phyloP scores from a whole-genome alignment of 2,329 filamentous ascomycete genomes.

The Talaromyces albobiverticillius region DNA sequence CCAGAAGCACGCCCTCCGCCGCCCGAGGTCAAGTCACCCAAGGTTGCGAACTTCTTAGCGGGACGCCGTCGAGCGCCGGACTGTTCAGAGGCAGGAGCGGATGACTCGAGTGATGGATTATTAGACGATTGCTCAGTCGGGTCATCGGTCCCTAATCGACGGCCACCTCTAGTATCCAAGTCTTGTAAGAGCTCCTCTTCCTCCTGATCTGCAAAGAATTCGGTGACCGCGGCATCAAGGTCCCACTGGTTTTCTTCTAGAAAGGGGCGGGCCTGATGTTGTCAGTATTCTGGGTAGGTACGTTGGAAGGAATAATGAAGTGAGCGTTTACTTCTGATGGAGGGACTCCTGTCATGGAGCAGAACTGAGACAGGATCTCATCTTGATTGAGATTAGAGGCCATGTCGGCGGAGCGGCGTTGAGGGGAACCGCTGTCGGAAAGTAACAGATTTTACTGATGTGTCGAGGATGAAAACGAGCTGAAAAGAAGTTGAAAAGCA shows the following conservation, averaged over 20 bases:
- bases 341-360: conserved; percentile 53
- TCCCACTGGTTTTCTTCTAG: conserved; percentile 66
- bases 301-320: not conserved
- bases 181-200: conserved; percentile 34
- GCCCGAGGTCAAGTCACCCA: conserved; percentile 42
- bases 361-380: conserved; percentile 52
- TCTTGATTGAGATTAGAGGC: conserved; percentile 36
- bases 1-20: conserved; percentile 35
- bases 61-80: conserved; percentile 28
- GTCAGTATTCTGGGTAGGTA: not conserved
- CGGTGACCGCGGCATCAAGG: conserved; percentile 59
- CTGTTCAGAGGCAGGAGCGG: conserved; percentile 29
- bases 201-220: conserved; percentile 56
- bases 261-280: conserved; percentile 61
- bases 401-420: conserved; percentile 26
- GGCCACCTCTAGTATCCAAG: conserved; percentile 25
- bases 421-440: conserved; percentile 5
- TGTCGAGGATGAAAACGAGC: not conserved
- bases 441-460: conserved; percentile 18
- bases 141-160: conserved; percentile 23
- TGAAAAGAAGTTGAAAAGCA: not conserved
- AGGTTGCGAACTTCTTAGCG: conserved; percentile 48
- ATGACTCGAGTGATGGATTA: conserved; percentile 27
- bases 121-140: conserved; percentile 27
- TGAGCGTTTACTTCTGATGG: conserved; percentile 45